Base-by-base conservation (phyloP, 2,329 filamentous ascomycete species). In the Bretziella fagacearum region DNA sequence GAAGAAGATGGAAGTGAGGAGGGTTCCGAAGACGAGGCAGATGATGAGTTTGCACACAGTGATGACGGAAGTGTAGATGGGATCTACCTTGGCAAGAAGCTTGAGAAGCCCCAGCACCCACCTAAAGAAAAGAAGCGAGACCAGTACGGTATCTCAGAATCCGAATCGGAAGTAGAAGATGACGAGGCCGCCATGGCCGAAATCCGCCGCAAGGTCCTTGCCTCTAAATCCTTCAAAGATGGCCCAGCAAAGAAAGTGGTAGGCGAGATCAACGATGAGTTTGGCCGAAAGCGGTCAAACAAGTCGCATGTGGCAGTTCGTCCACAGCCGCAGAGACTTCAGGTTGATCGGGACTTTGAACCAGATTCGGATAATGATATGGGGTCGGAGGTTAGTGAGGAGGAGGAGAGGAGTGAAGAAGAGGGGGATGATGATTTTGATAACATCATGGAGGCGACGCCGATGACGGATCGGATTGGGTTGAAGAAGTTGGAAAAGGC, bases 111-210 rank as follows among this genome's bases (percentile, higher is more conserved):
- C 15, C 18, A 36, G 18, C 27, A 36, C 2, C 40, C 40, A 13
- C 32, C 27, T 2, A 47, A 71, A 18, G 29, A 35, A 17, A 46
- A 49, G 15, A 62, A 69, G 27, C 66, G 62, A 54, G 83, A 91
- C 55, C 79, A 78, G 0, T 87, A 80, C 56, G 79, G 75, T 46
- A 73, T 93, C 39, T 85, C 85, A 7, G 81, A 86, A 47, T 80
- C 84, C 54, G 77, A 74, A 29, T 84, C 94, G 48, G 84, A 93
- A 55, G 82, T 83, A n/a, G 69, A 74, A 26, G 84, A 94, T 49
- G 85, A 93, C 55, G 82, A 83, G 15, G 70, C 67, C 45, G 79
- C 86, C 58, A 96, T 96, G 87, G 87, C 84, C 29, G 87, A 93
- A 57, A 79, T 98, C 45, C 75, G 91, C 42, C 77, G 81, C 47